phyloP scores from a whole-genome alignment of 2,329 filamentous ascomycete species.

The Neonectria coccinea region DNA sequence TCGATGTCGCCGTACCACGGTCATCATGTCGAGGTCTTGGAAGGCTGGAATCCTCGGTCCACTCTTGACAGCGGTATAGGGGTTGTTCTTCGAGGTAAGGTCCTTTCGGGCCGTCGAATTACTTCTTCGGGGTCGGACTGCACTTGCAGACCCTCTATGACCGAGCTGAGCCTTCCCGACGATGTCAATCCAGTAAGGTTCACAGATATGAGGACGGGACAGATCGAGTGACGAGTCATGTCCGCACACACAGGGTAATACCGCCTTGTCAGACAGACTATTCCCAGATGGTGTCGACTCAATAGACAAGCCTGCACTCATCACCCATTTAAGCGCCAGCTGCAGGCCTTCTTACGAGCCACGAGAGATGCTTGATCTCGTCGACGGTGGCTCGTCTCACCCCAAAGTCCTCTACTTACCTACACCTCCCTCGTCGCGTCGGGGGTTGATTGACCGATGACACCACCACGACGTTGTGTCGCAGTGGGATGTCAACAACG shows the following conservation, averaged over 20 bases:
- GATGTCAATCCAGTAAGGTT: not conserved
- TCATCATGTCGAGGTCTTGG: not conserved
- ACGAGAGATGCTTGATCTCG: not conserved
- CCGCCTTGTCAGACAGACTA: not conserved
- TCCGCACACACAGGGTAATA: not conserved
- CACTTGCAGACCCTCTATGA: not conserved
- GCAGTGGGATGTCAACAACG: too few species aligned
- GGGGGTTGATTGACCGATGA: too few species aligned
- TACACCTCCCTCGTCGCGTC: too few species aligned
- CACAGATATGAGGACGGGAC: not conserved
- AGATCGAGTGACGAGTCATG: not conserved
- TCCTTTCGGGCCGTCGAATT: constrained; percentile 17
- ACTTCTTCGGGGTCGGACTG: constrained; percentile 14
- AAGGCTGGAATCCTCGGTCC: constrained; percentile 1
- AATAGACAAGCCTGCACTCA: not conserved
- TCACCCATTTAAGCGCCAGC: not conserved
- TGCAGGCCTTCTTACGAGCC: not conserved
- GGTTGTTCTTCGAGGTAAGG: not conserved
- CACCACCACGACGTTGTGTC: too few species aligned
- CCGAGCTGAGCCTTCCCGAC: not conserved
- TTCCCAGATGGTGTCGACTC: not conserved
- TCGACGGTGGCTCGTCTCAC: not conserved
- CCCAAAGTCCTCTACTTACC: not conserved
- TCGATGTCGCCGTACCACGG: not conserved
- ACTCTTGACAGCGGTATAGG: constrained; percentile 17